Conservation (phyloP, 2,329 filamentous ascomycete species). For the Neopestalotiopsis rosae region DNA sequence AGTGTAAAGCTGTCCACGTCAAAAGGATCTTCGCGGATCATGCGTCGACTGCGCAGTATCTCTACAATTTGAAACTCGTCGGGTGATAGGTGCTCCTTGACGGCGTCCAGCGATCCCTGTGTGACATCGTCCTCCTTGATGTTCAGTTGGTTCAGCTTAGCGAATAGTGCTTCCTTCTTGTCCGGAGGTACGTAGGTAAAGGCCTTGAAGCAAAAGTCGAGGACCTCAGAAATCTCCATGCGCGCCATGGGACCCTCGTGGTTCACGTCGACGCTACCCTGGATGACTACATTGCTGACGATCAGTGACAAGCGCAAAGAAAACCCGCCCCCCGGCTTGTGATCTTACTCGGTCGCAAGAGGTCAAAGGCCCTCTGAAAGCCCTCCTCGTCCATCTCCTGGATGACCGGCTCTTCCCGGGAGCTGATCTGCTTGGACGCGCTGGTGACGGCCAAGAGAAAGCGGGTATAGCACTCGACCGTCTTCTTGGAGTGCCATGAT, state of each 20-base stretch:
- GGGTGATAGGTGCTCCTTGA: constrained; percentile 15
- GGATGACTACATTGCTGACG: constrained; percentile 37
- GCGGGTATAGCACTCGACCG: constrained; percentile 50
- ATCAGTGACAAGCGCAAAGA: too few relatives aligned
- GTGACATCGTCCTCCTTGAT: neutral
- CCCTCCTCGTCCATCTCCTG: constrained; percentile 46
- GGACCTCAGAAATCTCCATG: constrained; percentile 21
- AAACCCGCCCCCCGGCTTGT: too few relatives aligned
- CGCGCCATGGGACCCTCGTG: neutral
- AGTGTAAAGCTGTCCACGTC: constrained; percentile 21
- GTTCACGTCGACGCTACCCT: constrained; percentile 37
- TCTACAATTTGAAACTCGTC: constrained; percentile 22
- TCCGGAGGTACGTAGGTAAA: constrained; percentile 20
- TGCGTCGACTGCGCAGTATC: constrained; percentile 19
- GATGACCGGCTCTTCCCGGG: constrained; percentile 43
- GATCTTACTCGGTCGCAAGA: constrained; percentile 44
- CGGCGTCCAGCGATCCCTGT: neutral
- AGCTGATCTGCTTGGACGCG: constrained; percentile 45
- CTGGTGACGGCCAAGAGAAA: constrained; percentile 50
- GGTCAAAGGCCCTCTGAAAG: constrained; percentile 48
- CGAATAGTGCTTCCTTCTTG: constrained; percentile 19
- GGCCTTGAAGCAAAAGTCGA: constrained; percentile 24
- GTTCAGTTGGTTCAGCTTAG: constrained; percentile 16
- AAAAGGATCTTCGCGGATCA: constrained; percentile 23
- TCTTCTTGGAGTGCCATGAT: constrained; percentile 50